A percentile compares a stretch with the other conserved stretches of the same genome.
Conservation (phyloP, 2,329 filamentous ascomycete genomes). For the Aureobasidium sp. region DNA sequence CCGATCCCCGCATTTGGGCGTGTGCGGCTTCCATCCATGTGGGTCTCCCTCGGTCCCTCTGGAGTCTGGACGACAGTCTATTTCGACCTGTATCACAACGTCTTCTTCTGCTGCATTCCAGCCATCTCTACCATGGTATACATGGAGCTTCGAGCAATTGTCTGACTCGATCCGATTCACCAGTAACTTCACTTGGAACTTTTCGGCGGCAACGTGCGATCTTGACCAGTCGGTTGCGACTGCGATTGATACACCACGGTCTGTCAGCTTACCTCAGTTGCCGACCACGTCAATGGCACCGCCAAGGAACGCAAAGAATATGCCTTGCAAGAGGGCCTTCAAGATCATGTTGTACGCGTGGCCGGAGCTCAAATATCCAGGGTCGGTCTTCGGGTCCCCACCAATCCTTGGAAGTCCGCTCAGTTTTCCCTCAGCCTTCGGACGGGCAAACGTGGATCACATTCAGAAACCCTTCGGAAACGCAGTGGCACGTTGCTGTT, state of each 20-base stretch:
- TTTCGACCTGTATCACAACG: background rate
- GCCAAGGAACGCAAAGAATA: background rate
- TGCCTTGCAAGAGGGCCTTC: background rate
- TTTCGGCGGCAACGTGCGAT: background rate
- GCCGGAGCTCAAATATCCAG: background rate
- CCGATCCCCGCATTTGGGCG: slow-evolving; percentile 5
- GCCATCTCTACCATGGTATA: background rate
- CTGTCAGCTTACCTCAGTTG: background rate
- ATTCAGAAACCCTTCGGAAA: background rate
- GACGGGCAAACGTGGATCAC: background rate
- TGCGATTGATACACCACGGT: background rate
- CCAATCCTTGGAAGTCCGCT: background rate
- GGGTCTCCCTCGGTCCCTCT: background rate
- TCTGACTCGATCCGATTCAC: background rate
- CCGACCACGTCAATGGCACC: background rate
- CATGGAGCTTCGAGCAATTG: background rate
- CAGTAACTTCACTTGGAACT: no score
- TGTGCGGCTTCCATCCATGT: background rate
- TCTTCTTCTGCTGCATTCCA: background rate
- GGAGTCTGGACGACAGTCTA: background rate
- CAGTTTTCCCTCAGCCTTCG: background rate
- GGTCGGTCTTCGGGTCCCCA: slow-evolving; percentile 14
- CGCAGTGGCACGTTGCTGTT: background rate
- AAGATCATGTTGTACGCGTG: slow-evolving; percentile 9
- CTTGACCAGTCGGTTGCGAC: background rate